phyloP scores from a whole-genome alignment of 208 protist species.

The Jaenimonas drosophilae region DNA sequence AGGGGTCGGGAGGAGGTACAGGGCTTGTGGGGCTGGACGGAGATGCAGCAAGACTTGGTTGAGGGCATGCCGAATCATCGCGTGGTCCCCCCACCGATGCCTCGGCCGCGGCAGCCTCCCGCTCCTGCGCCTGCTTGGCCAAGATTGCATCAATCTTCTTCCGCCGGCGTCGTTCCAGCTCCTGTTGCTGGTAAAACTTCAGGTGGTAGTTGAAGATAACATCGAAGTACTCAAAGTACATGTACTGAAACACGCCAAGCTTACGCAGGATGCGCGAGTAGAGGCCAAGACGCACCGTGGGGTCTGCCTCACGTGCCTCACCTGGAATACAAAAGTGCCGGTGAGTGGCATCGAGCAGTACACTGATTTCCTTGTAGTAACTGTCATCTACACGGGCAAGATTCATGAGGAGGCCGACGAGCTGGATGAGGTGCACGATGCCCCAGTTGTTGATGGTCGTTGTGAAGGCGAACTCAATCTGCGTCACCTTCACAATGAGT shows the following conservation, averaged over 20 bases:
- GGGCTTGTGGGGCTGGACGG: neutral
- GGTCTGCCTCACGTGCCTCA: constrained; percentile 3
- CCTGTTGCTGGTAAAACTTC: neutral
- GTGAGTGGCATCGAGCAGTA: constrained; percentile 17
- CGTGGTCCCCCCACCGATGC: too few relatives aligned
- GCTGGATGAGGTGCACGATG: constrained; percentile 8
- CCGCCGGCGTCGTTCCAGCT: neutral
- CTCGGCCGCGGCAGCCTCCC: too few relatives aligned
- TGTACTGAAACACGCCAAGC: constrained; percentile 4
- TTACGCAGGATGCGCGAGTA: constrained; percentile 9
- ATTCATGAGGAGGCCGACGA: constrained; percentile 19
- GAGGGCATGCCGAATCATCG: neutral
- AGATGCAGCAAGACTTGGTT: neutral
- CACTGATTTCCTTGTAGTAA: constrained; percentile 12
- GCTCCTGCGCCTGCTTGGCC: neutral
- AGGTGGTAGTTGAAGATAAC: constrained; percentile 21
- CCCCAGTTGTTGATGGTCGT: constrained; percentile 9
- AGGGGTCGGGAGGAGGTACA: neutral
- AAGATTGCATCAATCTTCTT: constrained; percentile 7
- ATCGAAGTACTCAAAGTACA: constrained; percentile 16
- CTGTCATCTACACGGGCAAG: constrained; percentile 19
- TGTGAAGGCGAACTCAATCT: constrained; percentile 15
- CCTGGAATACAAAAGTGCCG: constrained; percentile 15
- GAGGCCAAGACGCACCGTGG: constrained; percentile 4
- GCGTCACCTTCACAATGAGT: constrained; percentile 16